phyloP scores from a whole-genome alignment of 1,284 basidiomycete species.

The Butyriboletus appendiculatus region DNA sequence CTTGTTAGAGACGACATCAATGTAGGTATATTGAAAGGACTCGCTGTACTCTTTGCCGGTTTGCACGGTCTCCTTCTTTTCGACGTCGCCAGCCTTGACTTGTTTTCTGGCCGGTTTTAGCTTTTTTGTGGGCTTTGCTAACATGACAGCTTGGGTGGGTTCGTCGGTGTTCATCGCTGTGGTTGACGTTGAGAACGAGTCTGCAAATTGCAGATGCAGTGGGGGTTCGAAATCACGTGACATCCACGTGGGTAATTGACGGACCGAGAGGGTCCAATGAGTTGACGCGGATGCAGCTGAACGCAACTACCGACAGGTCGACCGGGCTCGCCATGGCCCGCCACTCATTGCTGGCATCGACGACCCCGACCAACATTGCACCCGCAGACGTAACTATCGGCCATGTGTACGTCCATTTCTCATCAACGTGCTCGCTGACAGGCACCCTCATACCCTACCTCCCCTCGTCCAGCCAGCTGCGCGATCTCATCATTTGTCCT shows the following conservation, averaged over 20 bases:
- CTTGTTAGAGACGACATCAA: conserved; percentile 16
- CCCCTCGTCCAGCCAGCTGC: conserved; percentile 57
- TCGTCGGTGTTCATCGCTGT: conserved; percentile 29
- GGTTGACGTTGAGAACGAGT: conserved; percentile 4
- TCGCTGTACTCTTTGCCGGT: conserved; percentile 94
- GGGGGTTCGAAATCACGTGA: conserved; percentile 26
- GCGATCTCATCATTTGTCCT: conserved; percentile 76
- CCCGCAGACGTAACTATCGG: conserved; percentile 59
- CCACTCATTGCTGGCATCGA: conserved; percentile 47
- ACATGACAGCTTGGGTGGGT: conserved; percentile 4
- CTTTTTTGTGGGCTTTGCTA: conserved; percentile 47
- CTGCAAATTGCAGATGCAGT: not conserved
- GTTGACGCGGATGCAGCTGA: not conserved
- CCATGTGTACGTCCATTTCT: conserved; percentile 60
- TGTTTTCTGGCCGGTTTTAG: conserved; percentile 87
- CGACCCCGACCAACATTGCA: conserved; percentile 44
- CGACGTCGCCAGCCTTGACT: conserved; percentile 86
- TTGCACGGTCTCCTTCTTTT: conserved; percentile 85
- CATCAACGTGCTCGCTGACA: not conserved
- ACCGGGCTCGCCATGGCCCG: conserved; percentile 43
- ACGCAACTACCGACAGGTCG: conserved; percentile 12
- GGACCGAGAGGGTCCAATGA: conserved; percentile 17
- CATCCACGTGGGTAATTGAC: conserved; percentile 16
- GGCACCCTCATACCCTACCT: conserved; percentile 6
- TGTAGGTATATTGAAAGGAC: conserved; percentile 29